These are phyloP conservation scores for Trichophyton equinum DNA, from an alignment of 2,329 filamentous ascomycete genomes.

Conservation along the genomic window DNA sequence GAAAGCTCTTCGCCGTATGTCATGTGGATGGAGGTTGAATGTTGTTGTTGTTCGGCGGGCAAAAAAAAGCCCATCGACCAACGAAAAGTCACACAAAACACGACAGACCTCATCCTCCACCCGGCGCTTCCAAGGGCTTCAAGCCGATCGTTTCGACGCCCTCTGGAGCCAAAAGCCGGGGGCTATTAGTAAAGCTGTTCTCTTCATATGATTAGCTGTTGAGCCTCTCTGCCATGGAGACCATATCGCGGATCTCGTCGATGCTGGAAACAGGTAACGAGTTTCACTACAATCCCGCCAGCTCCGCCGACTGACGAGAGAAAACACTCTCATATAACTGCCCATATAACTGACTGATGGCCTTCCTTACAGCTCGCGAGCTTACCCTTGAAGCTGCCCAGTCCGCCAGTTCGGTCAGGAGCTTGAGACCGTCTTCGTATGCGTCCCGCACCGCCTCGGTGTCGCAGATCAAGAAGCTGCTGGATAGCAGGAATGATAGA, in stretches of 20 bases:
- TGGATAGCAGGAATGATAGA: slow-evolving; percentile 85
- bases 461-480: slow-evolving; percentile 82
- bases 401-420: slow-evolving; percentile 53
- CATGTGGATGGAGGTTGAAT: neutral
- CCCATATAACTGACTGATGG: slow-evolving; percentile 2
- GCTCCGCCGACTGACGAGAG: neutral
- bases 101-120: no score
- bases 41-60: neutral
- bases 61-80: neutral
- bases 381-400: slow-evolving; percentile 94
- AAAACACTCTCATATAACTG: neutral
- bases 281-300: neutral
- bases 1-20: neutral
- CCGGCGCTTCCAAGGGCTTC: neutral
- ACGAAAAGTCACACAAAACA: neutral
- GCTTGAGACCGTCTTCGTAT: slow-evolving; percentile 40
- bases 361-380: slow-evolving; percentile 59
- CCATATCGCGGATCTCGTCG: slow-evolving; percentile 82
- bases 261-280: slow-evolving; percentile 78
- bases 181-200: neutral
- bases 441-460: slow-evolving; percentile 56
- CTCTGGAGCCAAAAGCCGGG: neutral
- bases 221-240: slow-evolving; percentile 57
- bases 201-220: neutral
- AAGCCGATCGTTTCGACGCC: neutral